These are phyloP conservation scores for Petrea volubilis DNA, from an alignment of 257 asterid species.

Conservation along the genomic window DNA sequence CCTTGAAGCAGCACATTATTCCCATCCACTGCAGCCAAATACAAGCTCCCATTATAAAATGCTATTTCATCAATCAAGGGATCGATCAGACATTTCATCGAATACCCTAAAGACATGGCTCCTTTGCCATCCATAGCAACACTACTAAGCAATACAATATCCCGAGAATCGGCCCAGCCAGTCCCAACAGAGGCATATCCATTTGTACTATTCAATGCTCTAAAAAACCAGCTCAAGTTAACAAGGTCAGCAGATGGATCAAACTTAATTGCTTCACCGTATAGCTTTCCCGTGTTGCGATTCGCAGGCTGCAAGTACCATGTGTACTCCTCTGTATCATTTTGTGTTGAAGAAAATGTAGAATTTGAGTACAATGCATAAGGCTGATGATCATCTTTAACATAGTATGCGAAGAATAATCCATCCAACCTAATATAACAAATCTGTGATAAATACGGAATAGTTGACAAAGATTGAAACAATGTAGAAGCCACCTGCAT, in stretches of 20 bases:
- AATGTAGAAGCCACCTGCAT: constrained; percentile 43
- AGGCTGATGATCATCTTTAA: constrained; percentile 31
- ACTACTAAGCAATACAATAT: constrained; percentile 32
- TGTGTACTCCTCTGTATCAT: constrained; percentile 17
- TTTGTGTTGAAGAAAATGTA: constrained; percentile 22
- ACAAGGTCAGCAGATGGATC: constrained; percentile 11
- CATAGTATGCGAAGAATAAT: constrained; percentile 43
- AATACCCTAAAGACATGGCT: constrained; percentile 47
- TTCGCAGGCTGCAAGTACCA: constrained; percentile 49
- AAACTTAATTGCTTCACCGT: constrained; percentile 34
- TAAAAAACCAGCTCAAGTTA: constrained; percentile 41
- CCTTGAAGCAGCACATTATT: constrained; percentile 35
- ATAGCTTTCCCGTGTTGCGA: constrained; percentile 35
- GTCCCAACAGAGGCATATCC: constrained; percentile 44
- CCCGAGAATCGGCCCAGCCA: constrained; percentile 37
- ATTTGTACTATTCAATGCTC: constrained; percentile 34
- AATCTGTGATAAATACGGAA: constrained; percentile 47
- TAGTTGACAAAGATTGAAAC: constrained; percentile 47
- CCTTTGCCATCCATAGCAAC: constrained; percentile 31
- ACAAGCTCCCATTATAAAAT: constrained; percentile 40
- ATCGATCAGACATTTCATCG: constrained; percentile 31
- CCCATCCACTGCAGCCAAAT: constrained; percentile 51
- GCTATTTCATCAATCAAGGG: constrained; percentile 21
- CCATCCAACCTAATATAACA: constrained; percentile 55
- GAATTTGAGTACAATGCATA: constrained; percentile 55